These are phyloP conservation scores for Mucor sp. DNA, from an alignment of 371 early-diverging fungal genomes.

Conservation along the genomic window DNA sequence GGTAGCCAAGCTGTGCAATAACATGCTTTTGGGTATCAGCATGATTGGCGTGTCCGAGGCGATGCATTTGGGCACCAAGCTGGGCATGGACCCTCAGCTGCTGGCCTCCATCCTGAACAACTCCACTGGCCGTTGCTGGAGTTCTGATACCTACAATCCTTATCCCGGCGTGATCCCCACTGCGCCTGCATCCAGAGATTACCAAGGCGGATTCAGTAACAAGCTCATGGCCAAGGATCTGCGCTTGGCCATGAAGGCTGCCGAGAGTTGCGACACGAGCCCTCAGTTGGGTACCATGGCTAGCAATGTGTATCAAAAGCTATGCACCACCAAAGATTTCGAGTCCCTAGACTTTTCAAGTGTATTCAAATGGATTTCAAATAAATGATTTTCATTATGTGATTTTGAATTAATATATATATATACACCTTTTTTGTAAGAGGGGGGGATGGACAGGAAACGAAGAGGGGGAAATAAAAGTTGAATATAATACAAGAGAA, in stretches of 20 bases:
- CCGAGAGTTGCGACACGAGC: constrained; percentile 71
- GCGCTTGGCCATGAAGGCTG: constrained; percentile 88
- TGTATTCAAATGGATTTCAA: constrained; percentile 63
- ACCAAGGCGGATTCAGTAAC: constrained; percentile 91
- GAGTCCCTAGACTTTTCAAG: constrained; percentile 75
- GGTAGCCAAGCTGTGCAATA: constrained; percentile 97
- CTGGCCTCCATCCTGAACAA: constrained; percentile 88
- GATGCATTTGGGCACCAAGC: constrained; percentile 82
- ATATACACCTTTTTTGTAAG: not conserved
- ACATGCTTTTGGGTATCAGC: constrained; percentile 91
- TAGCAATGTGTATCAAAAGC: constrained; percentile 76
- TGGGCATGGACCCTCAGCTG: constrained; percentile 91
- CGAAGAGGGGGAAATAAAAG: not conserved
- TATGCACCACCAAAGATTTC: constrained; percentile 59
- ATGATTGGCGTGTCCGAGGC: constrained; percentile 96
- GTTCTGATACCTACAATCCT: constrained; percentile 92
- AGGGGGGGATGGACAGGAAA: not conserved
- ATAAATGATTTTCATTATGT: not conserved
- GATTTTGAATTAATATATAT: not conserved
- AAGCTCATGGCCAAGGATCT: constrained; percentile 94
- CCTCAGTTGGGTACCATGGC: constrained; percentile 78
- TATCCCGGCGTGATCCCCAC: constrained; percentile 82
- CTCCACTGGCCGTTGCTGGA: constrained; percentile 90
- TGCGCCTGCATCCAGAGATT: constrained; percentile 85
- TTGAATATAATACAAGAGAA: constrained; percentile 7